Evolutionary conservation across 2,329 filamentous ascomycete species (phyloP).

Genomic region (Graphilbum fragrans): DNA sequence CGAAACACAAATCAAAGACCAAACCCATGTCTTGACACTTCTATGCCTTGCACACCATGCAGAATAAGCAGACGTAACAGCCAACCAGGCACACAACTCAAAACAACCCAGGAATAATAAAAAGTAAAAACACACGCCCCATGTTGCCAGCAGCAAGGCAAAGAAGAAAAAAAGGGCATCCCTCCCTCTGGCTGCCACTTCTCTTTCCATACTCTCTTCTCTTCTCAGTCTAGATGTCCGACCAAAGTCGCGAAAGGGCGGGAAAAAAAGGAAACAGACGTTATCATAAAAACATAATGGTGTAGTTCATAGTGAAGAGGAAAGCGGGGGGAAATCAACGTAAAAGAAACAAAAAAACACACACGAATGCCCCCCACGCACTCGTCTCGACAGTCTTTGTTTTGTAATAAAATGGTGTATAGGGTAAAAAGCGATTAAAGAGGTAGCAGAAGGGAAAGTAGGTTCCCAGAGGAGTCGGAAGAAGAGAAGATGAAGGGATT

Average conservation of each 20-base stretch:
- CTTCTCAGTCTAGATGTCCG: background rate
- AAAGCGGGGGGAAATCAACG: background rate
- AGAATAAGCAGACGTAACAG: too few species aligned
- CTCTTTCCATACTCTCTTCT: background rate
- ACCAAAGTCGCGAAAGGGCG: background rate
- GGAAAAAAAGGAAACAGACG: background rate
- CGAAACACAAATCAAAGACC: too few species aligned
- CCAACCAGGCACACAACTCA: too few species aligned
- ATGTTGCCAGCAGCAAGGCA: background rate
- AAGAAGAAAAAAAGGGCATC: background rate
- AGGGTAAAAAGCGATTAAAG: background rate
- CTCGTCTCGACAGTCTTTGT: too few species aligned
- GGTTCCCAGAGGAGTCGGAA: background rate
- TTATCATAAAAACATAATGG: slow-evolving; percentile 1
- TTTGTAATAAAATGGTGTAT: too few species aligned
- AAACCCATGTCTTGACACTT: too few species aligned
- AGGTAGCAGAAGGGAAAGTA: slow-evolving; percentile 1
- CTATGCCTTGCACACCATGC: too few species aligned
- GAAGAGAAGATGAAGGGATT: background rate
- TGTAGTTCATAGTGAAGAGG: background rate
- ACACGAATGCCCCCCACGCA: background rate
- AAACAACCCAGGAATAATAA: too few species aligned
- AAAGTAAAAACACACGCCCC: background rate
- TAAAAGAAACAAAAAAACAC: background rate
- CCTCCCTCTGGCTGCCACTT: background rate